Base-by-base conservation (phyloP, 1,284 basidiomycete species). In the Dichomitus squalens region DNA sequence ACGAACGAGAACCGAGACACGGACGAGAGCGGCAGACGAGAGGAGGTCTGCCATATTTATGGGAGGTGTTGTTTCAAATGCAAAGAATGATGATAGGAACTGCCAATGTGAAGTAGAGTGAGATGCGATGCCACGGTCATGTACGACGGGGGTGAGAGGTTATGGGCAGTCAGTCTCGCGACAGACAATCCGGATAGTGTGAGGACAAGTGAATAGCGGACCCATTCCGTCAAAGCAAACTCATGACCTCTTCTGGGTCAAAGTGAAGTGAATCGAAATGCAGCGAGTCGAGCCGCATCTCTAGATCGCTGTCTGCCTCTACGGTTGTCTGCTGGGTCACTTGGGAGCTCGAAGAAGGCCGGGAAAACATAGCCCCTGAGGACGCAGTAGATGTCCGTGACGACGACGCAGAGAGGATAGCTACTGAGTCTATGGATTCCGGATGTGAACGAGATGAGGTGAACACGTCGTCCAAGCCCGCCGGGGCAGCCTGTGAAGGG, bases 241-340 rank as follows among this genome's bases (percentile, higher is more conserved):
- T 58, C 41, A 63, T 40, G 11, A 63, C 51, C 44, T 75, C 77
- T 57, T 85, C 80, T 20, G 79, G 77, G 66, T 89, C 84, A 56
- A 89, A 86, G 52, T 84, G 85, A 41, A 89, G 63, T 0, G 79
- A 75, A 59, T 88, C 87, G 65, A 88, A 89, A 65, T 87, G 85
- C 52, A 89, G 72, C 23, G 87, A 87, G 66, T 87, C 84, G 16
- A 89, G 79, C 43, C 72, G 75, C 83, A 87, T 83, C 73, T 89
- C 85, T 52, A 84, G 72, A 58, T 78, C 79, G 59, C 72, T 59
- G 23, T 62, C 66, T 5, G 41, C 58, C 29, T 63, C 56, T 7
- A 34, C 14, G 27, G 49, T 44, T 11, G 29, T 29, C 36, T 48
- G 48, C 31, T 43, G 38, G 50, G 41, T 40, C 14, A 34, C 47